These are phyloP conservation scores for Clonostachys rosea DNA, from an alignment of 2,329 filamentous ascomycete species.

Conservation along the genomic window DNA sequence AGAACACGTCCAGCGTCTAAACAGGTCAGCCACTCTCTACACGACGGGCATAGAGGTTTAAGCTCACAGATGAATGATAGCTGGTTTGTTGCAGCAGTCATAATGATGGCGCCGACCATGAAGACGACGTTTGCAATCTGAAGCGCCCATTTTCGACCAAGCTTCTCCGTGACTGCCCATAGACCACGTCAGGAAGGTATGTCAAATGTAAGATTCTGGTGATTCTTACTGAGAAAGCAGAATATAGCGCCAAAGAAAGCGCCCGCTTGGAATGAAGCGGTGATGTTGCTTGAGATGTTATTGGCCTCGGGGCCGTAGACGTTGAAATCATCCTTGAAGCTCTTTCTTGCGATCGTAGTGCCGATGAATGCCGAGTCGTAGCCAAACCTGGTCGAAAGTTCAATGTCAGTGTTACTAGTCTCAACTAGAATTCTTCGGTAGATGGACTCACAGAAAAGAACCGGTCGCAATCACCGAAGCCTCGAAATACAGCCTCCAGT, in stretches of 20 bases:
- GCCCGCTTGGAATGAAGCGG: conserved; percentile 40
- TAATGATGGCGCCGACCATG: conserved; percentile 35
- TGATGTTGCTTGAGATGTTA: conserved; percentile 35
- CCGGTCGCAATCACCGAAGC: conserved; percentile 43
- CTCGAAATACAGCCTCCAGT: conserved; percentile 42
- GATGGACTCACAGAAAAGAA: conserved; percentile 26
- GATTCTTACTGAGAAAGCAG: conserved; percentile 28
- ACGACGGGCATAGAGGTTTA: not conserved
- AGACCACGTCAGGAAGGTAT: not conserved
- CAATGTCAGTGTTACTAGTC: not conserved
- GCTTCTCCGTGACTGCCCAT: conserved; percentile 32
- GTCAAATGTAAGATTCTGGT: not conserved
- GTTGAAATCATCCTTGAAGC: conserved; percentile 36
- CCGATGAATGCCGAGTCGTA: conserved; percentile 51
- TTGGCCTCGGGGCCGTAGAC: conserved; percentile 19
- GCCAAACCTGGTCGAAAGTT: conserved; percentile 31
- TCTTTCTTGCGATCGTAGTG: conserved; percentile 43
- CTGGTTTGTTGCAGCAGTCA: conserved; percentile 31
- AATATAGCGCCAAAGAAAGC: conserved; percentile 48
- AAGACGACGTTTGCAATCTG: conserved; percentile 38
- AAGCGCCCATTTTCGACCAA: conserved; percentile 45
- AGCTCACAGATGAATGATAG: conserved; percentile 35
- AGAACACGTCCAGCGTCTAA: conserved; percentile 53
- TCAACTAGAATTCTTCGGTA: not conserved
- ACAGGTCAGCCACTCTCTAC: not conserved